phyloP scores from a whole-genome alignment of 441 rosid genomes.

The Theobroma grandiflorum region DNA sequence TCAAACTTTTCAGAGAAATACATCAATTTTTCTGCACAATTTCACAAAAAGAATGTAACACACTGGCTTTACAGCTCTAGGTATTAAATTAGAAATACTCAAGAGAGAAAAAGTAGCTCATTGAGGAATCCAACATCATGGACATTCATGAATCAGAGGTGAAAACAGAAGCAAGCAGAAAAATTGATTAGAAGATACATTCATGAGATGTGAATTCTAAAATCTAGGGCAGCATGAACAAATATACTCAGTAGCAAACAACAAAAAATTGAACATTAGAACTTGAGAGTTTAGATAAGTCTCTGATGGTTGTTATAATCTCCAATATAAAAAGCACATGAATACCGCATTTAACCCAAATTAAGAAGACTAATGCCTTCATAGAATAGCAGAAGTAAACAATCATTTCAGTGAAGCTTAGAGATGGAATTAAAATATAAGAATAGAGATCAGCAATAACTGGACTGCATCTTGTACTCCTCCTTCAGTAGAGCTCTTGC shows the following conservation, averaged over 20 bases:
- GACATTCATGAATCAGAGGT: not conserved
- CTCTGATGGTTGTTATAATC: not conserved
- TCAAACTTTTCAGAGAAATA: constrained; percentile 93
- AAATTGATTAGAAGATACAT: not conserved
- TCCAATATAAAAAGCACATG: not conserved
- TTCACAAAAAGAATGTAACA: not conserved
- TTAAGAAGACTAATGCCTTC: not conserved
- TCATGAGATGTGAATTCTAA: not conserved
- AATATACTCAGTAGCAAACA: not conserved
- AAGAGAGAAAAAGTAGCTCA: not conserved
- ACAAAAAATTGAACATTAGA: not conserved
- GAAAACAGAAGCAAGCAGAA: not conserved
- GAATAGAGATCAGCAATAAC: not conserved
- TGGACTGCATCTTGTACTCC: not conserved
- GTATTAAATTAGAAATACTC: not conserved
- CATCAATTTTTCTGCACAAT: constrained; percentile 84
- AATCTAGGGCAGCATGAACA: not conserved
- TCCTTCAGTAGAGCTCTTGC: not conserved
- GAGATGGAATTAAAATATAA: too few relatives aligned
- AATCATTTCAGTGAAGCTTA: too few relatives aligned
- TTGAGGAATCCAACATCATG: constrained; percentile 7
- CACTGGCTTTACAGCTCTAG: not conserved
- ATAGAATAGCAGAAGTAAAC: not conserved
- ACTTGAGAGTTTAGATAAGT: not conserved
- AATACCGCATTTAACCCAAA: not conserved